Conservation (phyloP, 129 eudicot genomes). For the Apium graveolens region DNA sequence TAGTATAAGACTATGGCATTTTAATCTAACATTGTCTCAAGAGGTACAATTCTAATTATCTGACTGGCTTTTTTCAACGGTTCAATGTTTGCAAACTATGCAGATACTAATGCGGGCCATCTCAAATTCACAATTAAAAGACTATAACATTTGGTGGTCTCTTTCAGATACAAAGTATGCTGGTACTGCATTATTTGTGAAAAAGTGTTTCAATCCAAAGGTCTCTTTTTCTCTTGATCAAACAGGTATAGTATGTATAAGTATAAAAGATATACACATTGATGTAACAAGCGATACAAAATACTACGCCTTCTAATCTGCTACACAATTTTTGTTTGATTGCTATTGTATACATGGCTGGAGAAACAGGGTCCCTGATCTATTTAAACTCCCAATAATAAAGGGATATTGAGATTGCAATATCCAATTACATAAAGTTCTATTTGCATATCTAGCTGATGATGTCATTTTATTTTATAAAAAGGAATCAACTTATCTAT, state of each 20-base stretch:
- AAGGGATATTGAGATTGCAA: not conserved
- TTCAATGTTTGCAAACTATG: slow-evolving; percentile 14
- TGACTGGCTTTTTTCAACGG: not conserved
- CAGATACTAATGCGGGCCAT: slow-evolving; percentile 78
- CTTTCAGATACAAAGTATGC: slow-evolving; percentile 95
- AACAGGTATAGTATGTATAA: slow-evolving; percentile 33
- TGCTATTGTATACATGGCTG: not conserved
- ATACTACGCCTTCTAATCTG: not conserved
- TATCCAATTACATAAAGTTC: not conserved
- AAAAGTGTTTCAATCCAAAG: slow-evolving; percentile 72
- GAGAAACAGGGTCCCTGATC: not conserved
- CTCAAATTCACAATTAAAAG: slow-evolving; percentile 67
- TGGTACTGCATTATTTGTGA: slow-evolving; percentile 86
- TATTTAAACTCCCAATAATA: not conserved
- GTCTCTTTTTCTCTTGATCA: slow-evolving; percentile 69
- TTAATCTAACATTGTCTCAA: not conserved
- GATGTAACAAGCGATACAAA: not conserved
- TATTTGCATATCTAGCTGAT: not conserved
- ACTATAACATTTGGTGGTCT: slow-evolving; percentile 97
- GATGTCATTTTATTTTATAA: not conserved
- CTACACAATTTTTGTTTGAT: not conserved
- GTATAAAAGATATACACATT: not conserved
- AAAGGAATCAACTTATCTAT: not conserved
- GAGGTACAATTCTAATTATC: not conserved
- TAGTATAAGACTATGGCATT: not conserved